These are phyloP conservation scores for Teunomyces stri DNA, from an alignment of 805 yeast species.

Conservation along the genomic window DNA sequence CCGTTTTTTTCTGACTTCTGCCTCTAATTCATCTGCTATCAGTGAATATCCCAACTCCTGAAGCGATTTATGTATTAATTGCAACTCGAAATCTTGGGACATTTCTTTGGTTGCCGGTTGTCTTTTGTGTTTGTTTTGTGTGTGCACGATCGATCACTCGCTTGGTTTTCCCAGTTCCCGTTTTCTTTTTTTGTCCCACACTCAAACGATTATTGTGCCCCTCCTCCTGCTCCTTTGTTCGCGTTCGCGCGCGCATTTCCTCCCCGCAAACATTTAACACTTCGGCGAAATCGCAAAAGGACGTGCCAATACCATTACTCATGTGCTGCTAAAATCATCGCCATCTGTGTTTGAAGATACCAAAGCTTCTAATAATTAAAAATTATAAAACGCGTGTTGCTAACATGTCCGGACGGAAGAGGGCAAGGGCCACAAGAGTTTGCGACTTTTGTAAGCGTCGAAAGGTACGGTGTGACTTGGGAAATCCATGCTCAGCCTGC, in stretches of 20 bases:
- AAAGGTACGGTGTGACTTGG: conserved; percentile 53
- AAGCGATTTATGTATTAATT: conserved; percentile 29
- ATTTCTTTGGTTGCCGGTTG: not conserved
- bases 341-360: too few species aligned
- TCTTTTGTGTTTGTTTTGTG: not conserved
- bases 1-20: conserved; percentile 8
- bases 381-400: not conserved
- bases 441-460: conserved; percentile 50
- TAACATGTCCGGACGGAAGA: conserved; percentile 12
- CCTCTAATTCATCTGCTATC: conserved; percentile 20
- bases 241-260: too few species aligned
- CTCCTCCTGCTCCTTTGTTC: too few species aligned
- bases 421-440: conserved; percentile 41
- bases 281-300: too few species aligned
- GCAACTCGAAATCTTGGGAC: conserved; percentile 23
- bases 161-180: not conserved
- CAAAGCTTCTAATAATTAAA: too few species aligned
- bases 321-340: too few species aligned
- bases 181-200: not conserved
- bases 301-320: too few species aligned
- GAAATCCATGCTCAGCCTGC: conserved; percentile 43
- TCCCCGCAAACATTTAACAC: too few species aligned
- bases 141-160: not conserved
- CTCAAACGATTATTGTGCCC: not conserved
- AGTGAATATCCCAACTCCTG: conserved; percentile 28